Base-by-base conservation (phyloP, 1,284 basidiomycete species). In the Marasmius fiardii region DNA sequence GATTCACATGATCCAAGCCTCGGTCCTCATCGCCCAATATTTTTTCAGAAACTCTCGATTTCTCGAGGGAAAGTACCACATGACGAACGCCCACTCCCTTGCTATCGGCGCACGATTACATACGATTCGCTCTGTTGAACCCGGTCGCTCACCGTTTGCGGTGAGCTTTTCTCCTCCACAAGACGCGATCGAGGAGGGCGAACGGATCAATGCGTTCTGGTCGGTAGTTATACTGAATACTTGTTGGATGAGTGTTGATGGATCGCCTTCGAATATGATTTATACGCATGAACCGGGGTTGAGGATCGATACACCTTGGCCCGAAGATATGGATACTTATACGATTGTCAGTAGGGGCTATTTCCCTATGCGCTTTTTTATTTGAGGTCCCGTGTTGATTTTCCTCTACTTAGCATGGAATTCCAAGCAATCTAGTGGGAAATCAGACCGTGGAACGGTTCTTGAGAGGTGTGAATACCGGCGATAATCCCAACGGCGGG, bases 151-250 rank as follows among this genome's bases (percentile, higher is more conserved):
- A 8, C 34, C 12, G 16, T n/a, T 28, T 18, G 35, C 31, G n/a
- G 10, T 31, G 10, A 41, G 39, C 2, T 6, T 16, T 41, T 39
- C 26, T 3, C 48, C 52, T 7, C n/a, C 52, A 24, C 28, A 24
- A 7, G 43, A 54, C 50, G 20, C 20, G 7, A 60, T 71, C n/a
- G 72, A 74, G 47, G 66, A 71, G 47, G 73, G 68, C 10, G 73
- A 74, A 51, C 66, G 70, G 4, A 71, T 74, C 23, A 58, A 66
- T 28, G 64, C 65, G 10, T 74, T 73, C 53, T 76, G 74, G 74
- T 58, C 63, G 7, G 67, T 68, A 0, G 70, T 68, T 56, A 59
- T 61, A 8, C 50, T 74, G 48, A 71, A 75, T 55, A 65, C 68
- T 31, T 51, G 37, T 24, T 71, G 69, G 67, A 60, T 68, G 7